Evolutionary conservation across 192 early-diverging fungal species (phyloP), one percentile per base, ranked within the genome.

Genomic region (Kappamyces sp.): DNA sequence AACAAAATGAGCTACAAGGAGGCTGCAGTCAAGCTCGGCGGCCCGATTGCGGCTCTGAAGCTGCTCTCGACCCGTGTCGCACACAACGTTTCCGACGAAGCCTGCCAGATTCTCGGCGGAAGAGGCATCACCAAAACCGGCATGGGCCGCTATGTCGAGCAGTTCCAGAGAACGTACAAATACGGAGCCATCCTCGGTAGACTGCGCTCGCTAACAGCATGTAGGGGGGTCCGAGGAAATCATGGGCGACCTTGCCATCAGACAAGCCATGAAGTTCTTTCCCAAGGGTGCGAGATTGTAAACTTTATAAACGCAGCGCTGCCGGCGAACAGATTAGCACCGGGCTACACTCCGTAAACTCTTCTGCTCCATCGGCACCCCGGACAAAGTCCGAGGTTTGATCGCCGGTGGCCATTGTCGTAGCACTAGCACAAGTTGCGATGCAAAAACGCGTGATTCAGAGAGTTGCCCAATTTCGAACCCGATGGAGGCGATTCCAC

Each of bases 31-130:
- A 65, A 71, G 38, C 61, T 80, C 31, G 78, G 79, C 42, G 78
- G 78, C 10, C 77, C 77, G 40, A 64, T 79, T 61, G 77, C 77
- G 50, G 53, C 80, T 3, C 61, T 69, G 33, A 79, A 80, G 52
- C 62, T 60, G 40, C 71, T 75, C 40, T 51, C 37, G 23, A 80
- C 78, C 31, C 69, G 78, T 46, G 70, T 78, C 3, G 63, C 69
- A 2, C 66, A 78, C 23, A 36, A 73, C 47, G 76, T 80, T 5
- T 53, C 79, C 38, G 78, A 80, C 34, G 69, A 83, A 50, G 75
- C 78, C 36, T 64, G 64, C 15, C 78, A 80, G 59, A 82, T 80
- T 60, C 78, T 80, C 58, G 78, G 78, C 61, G 75, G 78, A 33
- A 61, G 78, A 31, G 78, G 31, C 37, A 80, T 78, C 34, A 78